Base-by-base conservation (phyloP, 495 filamentous ascomycete genomes). In the Hypoxylon perforatum region DNA sequence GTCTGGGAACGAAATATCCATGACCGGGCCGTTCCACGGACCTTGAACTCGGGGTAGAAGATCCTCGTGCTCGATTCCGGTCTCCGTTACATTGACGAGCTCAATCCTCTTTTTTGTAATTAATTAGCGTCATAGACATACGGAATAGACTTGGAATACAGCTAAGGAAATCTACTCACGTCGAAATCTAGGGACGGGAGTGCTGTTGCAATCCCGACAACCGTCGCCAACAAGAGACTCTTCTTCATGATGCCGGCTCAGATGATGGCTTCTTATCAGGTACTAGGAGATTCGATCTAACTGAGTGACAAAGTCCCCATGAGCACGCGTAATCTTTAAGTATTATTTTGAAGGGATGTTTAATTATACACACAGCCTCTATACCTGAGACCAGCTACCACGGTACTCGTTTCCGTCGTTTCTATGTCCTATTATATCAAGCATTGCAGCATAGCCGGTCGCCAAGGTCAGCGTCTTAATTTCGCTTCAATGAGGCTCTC, bases 1-100 rank as follows among this genome's bases (percentile, higher is more conserved):
- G 22, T 59, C 56, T 10, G 56, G 56, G 44, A 59, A 59, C 30
- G 18, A 23, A 28, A 59, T 59, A 25, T 59, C 44, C 45, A 59
- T 59, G 44, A 58, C 55, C 8, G 55, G 55, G 14, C 57, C 57
- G 47, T 60, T 51, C 57, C 57, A 60, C 22, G 57, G 56, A 2
- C 55, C 55, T 14, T 14, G 17, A 12, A 11, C 55, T n/a, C 55
- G 28, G 28, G 55, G 0, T 12, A 23, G 30, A 0, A 58, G 55
- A 18, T 28, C 44, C 22, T 15, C 18, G 11, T 25, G 36, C 4
- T 49, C 46, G 22, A 49, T n/a, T 7, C 30, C 22, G 46, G 46
- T 12, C 14, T 49, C 4, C 46, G 46, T 49, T 17, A 49, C 46
- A 33, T 19, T 49, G 21, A 28, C 21, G 17, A 49, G 46, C 12